Base-by-base conservation (phyloP, 225 moss, liverwort and hornwort species). In the Neckera pumila region DNA sequence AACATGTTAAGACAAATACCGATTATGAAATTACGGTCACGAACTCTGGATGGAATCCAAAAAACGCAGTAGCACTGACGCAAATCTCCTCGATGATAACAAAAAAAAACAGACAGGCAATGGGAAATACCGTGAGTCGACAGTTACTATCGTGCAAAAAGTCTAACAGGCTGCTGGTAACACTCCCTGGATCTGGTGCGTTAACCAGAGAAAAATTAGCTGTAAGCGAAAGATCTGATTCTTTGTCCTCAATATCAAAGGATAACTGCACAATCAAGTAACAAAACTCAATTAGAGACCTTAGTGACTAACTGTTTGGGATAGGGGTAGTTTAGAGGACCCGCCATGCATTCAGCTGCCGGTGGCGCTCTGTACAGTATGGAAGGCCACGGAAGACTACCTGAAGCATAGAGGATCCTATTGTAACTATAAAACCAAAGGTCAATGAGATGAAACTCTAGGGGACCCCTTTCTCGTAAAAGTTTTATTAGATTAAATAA, bases 161-260 rank as follows among this genome's bases (percentile, higher is more conserved):
- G 63, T 93, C 93, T 56, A 98, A 76, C 93, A 98, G 85, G 36
- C 84, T 89, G 79, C 88, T 77, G 36, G 96, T 96, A 49, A 92
- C 93, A 87, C 87, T 93, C 83, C 90, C 91, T 64, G 95, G 90
- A 91, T 94, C 89, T 21, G 78, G 67, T 51, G 94, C 92, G 84
- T 82, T 89, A 58, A 91, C 88, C 87, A 93, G 64, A 67, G 66
- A 82, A 90, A 96, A 92, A 87, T 90, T 89, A 70, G 93, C 94
- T 43, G 87, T 90, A 76, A 96, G 93, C 27, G 85, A 88, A 87
- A 98, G 85, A 79, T 88, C 84, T 11, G 91, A 91, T 83, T 93
- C 94, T 84, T 86, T 95, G 85, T 90, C 89, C 62, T 93, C 88
- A 64, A 96, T 95, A 89, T 95, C 95, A 79, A 94, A 94, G 42